Evolutionary conservation across 371 early-diverging fungal genomes (phyloP), one percentile per base, ranked within the genome.

Genomic region (Amoeboaphelidium protococcarum): DNA sequence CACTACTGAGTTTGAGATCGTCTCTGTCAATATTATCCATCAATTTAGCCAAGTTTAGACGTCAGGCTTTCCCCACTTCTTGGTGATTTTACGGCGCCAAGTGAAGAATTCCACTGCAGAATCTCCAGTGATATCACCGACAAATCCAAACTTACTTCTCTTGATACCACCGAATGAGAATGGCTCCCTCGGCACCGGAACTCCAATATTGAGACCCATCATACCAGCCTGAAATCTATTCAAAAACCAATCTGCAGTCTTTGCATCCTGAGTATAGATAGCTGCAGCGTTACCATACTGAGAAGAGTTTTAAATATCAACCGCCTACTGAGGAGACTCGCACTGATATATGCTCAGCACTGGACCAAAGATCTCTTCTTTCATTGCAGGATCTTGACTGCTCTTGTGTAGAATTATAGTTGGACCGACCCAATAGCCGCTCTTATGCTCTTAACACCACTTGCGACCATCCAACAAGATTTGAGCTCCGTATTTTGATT

Each of bases 131-230:
- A 78, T 78, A 46, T 78, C 79, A n/a, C n/a, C n/a, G 21, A 57
- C 54, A 50, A 64, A 60, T 21, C 80, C 79, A 49, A 79, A 78
- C 26, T 64, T 61, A 31, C 66, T 66, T 46, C 57, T 56, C 47
- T 72, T 68, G 52, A 68, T 72, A 12, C 79, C 79, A 21, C 79
- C 79, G 57, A 78, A 78, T 23, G 78, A 76, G 50, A 78, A 78
- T 27, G 78, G 78, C 51, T 78, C 78, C 42, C 49, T 4, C 19
- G 62, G 62, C 25, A 61, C 63, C 0, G 78, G 78, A 25, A 78
- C 78, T 13, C 78, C 78, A 50, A 78, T 68, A 52, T 78, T 78
- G 50, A 79, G 72, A 20, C 78, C 79, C 12, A 74, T 54, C 78
- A 78, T 78, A 13, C 72, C 79, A 1, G 78, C 79, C 20, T 53